Evolutionary conservation across 148 eudicot genomes (phyloP).

Genomic region (Rheum nobile): DNA sequence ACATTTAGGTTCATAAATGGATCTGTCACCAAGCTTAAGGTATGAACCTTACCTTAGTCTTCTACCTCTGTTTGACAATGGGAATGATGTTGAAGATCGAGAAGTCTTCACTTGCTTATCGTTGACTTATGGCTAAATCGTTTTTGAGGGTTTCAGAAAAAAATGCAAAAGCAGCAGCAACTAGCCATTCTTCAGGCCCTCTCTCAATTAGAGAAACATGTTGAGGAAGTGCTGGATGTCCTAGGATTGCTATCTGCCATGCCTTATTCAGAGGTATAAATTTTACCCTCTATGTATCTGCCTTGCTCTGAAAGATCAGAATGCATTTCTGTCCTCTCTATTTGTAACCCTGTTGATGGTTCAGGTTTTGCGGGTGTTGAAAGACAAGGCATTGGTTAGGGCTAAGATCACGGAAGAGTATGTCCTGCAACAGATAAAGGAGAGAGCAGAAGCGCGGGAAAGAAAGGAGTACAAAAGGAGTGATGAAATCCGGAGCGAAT

Average conservation of each 20-base stretch:
- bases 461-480: slow-evolving; percentile 54
- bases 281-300: neutral
- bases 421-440: slow-evolving; percentile 34
- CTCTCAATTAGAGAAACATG: slow-evolving; percentile 35
- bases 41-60: slow-evolving; percentile 7
- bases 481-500: slow-evolving; percentile 51
- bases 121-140: neutral
- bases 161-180: slow-evolving; percentile 44
- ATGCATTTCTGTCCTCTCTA: neutral
- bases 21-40: slow-evolving; percentile 51
- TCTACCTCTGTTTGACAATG: neutral
- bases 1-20: slow-evolving; percentile 46
- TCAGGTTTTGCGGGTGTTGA: slow-evolving; percentile 68
- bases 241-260: slow-evolving; percentile 57
- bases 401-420: slow-evolving; percentile 61
- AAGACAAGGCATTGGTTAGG: slow-evolving; percentile 65
- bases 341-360: neutral
- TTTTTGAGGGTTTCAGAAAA: slow-evolving; percentile 44
- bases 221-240: slow-evolving; percentile 42
- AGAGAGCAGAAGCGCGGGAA: slow-evolving; percentile 50
- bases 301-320: neutral
- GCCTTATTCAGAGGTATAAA: slow-evolving; percentile 59
- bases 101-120: neutral
- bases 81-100: neutral
- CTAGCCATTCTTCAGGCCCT: slow-evolving; percentile 36